These are phyloP conservation scores for Cercophora sp. DNA, from an alignment of 495 filamentous ascomycete species.

Conservation along the genomic window DNA sequence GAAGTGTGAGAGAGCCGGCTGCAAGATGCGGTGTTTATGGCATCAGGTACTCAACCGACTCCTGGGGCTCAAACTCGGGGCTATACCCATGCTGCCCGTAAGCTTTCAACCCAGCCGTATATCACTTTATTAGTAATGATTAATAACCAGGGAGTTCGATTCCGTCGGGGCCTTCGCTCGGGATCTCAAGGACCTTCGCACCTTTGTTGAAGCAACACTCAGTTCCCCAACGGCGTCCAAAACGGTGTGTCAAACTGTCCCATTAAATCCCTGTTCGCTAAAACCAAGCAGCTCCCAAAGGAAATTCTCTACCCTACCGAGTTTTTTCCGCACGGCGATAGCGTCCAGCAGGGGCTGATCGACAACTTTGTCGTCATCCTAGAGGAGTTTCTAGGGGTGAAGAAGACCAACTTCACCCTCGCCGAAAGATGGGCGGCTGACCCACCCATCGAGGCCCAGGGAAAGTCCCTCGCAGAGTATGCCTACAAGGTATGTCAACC, in stretches of 20 bases:
- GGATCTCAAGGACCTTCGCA: background rate
- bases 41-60: background rate
- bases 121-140: too few relatives aligned
- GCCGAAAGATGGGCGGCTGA: conserved; percentile 1
- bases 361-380: background rate
- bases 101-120: background rate
- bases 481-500: background rate
- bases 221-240: background rate
- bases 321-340: background rate
- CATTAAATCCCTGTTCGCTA: background rate
- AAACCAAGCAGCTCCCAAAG: background rate
- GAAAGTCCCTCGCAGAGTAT: conserved; percentile 1
- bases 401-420: conserved; percentile 3
- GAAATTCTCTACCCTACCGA: conserved; percentile 2
- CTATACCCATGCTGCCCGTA: conserved; percentile 2
- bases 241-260: background rate
- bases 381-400: background rate
- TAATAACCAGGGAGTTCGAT: background rate
- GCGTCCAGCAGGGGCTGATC: background rate
- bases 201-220: background rate
- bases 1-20: conserved; percentile 6
- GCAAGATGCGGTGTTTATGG: background rate
- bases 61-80: background rate
- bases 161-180: background rate
- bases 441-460: background rate